phyloP scores from a whole-genome alignment of 345 rosid genomes.

The Cochlearia excelsa region DNA sequence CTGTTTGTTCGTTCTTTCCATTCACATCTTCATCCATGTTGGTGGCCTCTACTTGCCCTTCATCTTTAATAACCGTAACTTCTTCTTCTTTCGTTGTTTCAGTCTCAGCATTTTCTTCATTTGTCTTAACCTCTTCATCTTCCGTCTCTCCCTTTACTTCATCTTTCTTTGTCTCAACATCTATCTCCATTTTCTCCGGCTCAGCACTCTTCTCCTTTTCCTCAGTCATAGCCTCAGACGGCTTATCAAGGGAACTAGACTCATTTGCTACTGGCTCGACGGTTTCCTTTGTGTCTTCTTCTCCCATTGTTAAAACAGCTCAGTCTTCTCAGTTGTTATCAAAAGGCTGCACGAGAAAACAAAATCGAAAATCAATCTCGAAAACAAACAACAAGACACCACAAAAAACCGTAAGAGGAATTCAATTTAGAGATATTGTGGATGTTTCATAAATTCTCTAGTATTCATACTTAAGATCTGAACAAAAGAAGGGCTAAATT shows the following conservation, averaged over 20 bases:
- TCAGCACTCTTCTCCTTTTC: conserved; percentile 22
- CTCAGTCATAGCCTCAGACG: conserved; percentile 36
- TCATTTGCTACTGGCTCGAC: conserved; percentile 48
- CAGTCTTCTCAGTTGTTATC: conserved; percentile 3
- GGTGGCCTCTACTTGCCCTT: conserved; percentile 17
- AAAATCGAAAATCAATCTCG: neutral
- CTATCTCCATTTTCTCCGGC: conserved; percentile 28
- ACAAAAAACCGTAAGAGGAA: neutral
- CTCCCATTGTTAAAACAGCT: conserved; percentile 51
- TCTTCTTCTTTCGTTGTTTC: conserved; percentile 16
- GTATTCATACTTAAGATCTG: conserved; percentile 14
- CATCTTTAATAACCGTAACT: conserved; percentile 13
- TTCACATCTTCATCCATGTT: conserved; percentile 19
- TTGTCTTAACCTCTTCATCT: conserved; percentile 21
- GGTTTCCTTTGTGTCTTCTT: conserved; percentile 50
- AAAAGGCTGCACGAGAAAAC: conserved; percentile 29
- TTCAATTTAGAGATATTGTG: conserved; percentile 23
- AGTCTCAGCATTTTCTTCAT: conserved; percentile 19
- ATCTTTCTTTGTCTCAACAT: conserved; percentile 23
- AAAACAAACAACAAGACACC: neutral
- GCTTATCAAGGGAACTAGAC: conserved; percentile 36
- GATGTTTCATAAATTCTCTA: conserved; percentile 2
- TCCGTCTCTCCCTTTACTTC: conserved; percentile 7
- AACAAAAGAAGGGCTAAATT: neutral
- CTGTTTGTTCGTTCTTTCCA: conserved; percentile 26